Evolutionary conservation across 2,329 filamentous ascomycete genomes (phyloP).

Genomic region (Xylariales sp.): DNA sequence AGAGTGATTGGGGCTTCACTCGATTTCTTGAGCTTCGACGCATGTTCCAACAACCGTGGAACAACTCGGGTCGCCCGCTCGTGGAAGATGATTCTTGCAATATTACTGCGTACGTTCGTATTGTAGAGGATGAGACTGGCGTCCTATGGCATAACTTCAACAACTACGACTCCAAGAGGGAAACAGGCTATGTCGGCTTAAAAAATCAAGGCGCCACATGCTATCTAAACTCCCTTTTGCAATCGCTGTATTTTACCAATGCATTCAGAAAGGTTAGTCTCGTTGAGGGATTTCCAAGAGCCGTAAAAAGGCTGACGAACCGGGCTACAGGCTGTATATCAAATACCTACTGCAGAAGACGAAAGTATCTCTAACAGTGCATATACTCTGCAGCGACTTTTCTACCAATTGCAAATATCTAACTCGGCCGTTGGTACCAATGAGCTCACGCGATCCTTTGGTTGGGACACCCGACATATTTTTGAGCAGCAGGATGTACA

Average conservation of each 20-base stretch:
- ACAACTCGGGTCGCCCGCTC: slow-evolving; percentile 74
- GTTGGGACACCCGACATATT: slow-evolving; percentile 97
- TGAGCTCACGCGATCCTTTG: slow-evolving; percentile 95
- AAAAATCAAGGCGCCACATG: slow-evolving; percentile 97
- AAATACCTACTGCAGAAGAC: slow-evolving; percentile 92
- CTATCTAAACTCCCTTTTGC: slow-evolving; percentile 85
- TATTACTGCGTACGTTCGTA: slow-evolving; percentile 83
- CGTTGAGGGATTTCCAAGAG: neutral
- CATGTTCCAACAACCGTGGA: slow-evolving; percentile 84
- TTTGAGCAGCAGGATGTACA: slow-evolving; percentile 99
- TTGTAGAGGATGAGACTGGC: slow-evolving; percentile 88
- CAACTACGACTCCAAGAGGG: slow-evolving; percentile 99
- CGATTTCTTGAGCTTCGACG: slow-evolving; percentile 88
- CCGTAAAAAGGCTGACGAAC: slow-evolving; percentile 29
- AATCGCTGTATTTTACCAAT: slow-evolving; percentile 89
- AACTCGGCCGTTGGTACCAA: slow-evolving; percentile 86
- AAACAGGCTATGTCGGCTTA: slow-evolving; percentile 95
- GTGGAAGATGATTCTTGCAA: slow-evolving; percentile 82
- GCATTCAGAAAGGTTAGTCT: slow-evolving; percentile 84
- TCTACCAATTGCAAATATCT: slow-evolving; percentile 93
- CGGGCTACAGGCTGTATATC: slow-evolving; percentile 81
- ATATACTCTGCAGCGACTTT: slow-evolving; percentile 91
- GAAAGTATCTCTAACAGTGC: slow-evolving; percentile 87
- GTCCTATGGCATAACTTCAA: slow-evolving; percentile 92
- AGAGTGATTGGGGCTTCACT: slow-evolving; percentile 99